Percentiles rank a stretch among this genome's conserved stretches.
These are phyloP conservation scores for Paecilomyces dactylethromorphus DNA, from an alignment of 2,329 filamentous ascomycete species.

Conservation along the genomic window DNA sequence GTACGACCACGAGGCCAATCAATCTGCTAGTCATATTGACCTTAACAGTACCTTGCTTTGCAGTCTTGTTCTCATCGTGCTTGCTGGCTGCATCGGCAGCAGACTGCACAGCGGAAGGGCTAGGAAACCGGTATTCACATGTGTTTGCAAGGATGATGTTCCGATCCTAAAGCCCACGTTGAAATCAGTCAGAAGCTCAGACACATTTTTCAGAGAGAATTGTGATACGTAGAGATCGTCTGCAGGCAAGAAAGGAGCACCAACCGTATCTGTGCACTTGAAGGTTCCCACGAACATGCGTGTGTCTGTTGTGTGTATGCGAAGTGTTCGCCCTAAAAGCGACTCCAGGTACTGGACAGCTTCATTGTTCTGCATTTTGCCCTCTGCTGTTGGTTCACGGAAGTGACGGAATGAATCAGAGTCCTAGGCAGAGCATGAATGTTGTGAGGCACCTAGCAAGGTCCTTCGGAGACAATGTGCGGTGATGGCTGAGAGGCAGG, in stretches of 20 bases:
- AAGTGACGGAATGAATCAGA: no score
- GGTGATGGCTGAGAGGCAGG: background rate
- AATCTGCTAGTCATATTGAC: conserved; percentile 77
- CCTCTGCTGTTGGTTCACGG: conserved; percentile 2
- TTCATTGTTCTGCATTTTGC: conserved; percentile 29
- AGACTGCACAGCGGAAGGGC: conserved; percentile 41
- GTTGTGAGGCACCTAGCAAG: no score
- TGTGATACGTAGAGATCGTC: background rate
- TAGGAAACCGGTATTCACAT: conserved; percentile 81
- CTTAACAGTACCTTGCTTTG: conserved; percentile 39
- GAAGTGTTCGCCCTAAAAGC: conserved; percentile 71
- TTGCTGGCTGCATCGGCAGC: conserved; percentile 28
- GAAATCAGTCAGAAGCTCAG: background rate
- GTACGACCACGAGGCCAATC: conserved; percentile 83
- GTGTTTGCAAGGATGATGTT: conserved; percentile 83
- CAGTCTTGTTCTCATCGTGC: conserved; percentile 11
- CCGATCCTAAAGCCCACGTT: conserved; percentile 54
- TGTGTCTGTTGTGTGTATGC: conserved; percentile 72
- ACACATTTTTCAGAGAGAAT: background rate
- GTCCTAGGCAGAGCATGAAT: no score
- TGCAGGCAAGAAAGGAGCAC: conserved; percentile 21
- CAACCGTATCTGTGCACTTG: conserved; percentile 88
- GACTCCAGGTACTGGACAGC: conserved; percentile 41
- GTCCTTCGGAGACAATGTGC: background rate
- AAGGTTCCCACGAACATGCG: conserved; percentile 86